These are phyloP conservation scores for Chrysoporthe austroafricana DNA, from an alignment of 2,329 filamentous ascomycete genomes.

Conservation along the genomic window DNA sequence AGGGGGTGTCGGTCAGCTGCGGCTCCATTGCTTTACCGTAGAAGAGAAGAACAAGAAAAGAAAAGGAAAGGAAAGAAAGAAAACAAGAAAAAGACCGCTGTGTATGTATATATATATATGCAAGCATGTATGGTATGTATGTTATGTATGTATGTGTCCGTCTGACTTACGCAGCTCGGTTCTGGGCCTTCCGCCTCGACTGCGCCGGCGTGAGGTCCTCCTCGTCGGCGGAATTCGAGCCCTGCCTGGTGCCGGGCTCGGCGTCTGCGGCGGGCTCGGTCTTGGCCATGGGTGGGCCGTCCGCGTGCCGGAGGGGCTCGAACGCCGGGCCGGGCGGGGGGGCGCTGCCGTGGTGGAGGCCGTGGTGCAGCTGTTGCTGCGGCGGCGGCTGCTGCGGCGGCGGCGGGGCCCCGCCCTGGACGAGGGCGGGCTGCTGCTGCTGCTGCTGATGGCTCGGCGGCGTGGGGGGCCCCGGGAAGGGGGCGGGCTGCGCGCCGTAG, in stretches of 20 bases:
- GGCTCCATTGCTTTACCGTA: too few relatives aligned
- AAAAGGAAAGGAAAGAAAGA: too few relatives aligned
- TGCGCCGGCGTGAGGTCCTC: conserved; percentile 61
- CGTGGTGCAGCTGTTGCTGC: conserved; percentile 34
- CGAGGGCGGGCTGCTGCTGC: conserved; percentile 3
- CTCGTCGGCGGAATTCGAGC: conserved; percentile 59
- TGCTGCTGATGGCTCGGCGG: conserved; percentile 48
- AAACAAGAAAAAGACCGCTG: too few relatives aligned
- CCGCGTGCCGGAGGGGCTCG: conserved; percentile 34
- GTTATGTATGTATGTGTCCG: background rate
- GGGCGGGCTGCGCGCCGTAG: conserved; percentile 44
- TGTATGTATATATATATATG: too few relatives aligned
- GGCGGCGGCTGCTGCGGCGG: background rate
- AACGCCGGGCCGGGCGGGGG: conserved; percentile 24
- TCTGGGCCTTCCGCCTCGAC: conserved; percentile 63
- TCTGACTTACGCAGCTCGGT: conserved; percentile 61
- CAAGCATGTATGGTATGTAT: background rate
- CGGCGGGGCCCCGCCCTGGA: conserved; percentile 3
- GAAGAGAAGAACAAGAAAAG: too few relatives aligned
- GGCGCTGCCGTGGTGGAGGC: conserved; percentile 29
- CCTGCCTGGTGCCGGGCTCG: conserved; percentile 37
- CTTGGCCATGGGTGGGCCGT: conserved; percentile 43
- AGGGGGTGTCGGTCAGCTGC: conserved; percentile 14
- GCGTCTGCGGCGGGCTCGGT: conserved; percentile 41
- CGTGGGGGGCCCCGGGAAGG: conserved; percentile 54